These are phyloP conservation scores for Clausena lansium DNA, from an alignment of 345 rosid genomes.

Conservation along the genomic window DNA sequence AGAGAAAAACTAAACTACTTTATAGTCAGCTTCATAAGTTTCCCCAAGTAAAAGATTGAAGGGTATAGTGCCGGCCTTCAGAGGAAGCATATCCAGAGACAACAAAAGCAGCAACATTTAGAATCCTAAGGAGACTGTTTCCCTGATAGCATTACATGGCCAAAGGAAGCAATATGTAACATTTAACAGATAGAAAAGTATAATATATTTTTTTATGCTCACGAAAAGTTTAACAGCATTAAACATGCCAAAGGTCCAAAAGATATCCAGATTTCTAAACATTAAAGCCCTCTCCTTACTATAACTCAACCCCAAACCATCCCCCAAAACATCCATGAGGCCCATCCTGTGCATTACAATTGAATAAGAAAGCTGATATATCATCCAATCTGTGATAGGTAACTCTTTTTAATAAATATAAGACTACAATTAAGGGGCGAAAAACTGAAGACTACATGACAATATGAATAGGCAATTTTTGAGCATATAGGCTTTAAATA, in stretches of 20 bases:
- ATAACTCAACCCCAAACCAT: too few species aligned
- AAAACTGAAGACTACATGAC: too few species aligned
- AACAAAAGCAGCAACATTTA: too few species aligned
- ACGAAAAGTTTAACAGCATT: background rate
- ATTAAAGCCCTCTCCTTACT: background rate
- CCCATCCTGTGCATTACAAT: background rate
- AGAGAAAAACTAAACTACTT: conserved; percentile 89
- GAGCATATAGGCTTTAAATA: too few species aligned
- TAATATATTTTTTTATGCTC: background rate
- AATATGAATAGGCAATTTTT: too few species aligned
- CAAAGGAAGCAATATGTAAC: conserved; percentile 11
- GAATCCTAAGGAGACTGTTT: conserved; percentile 59
- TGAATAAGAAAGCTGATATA: background rate
- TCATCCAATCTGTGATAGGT: too few species aligned
- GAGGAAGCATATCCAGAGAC: conserved; percentile 95
- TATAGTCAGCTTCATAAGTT: conserved; percentile 92
- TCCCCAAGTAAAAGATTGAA: conserved; percentile 95
- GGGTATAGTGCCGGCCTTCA: conserved; percentile 97
- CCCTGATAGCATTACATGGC: conserved; percentile 47
- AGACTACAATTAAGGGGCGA: too few species aligned
- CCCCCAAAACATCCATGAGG: background rate
- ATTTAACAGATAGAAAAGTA: conserved; percentile 8
- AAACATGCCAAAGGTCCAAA: background rate
- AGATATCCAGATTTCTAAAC: background rate
- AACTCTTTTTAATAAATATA: too few species aligned